Percentiles rank a stretch among this genome's conserved stretches.
phyloP scores from a whole-genome alignment of 306 rosid genomes.

The Prosopis cineraria region DNA sequence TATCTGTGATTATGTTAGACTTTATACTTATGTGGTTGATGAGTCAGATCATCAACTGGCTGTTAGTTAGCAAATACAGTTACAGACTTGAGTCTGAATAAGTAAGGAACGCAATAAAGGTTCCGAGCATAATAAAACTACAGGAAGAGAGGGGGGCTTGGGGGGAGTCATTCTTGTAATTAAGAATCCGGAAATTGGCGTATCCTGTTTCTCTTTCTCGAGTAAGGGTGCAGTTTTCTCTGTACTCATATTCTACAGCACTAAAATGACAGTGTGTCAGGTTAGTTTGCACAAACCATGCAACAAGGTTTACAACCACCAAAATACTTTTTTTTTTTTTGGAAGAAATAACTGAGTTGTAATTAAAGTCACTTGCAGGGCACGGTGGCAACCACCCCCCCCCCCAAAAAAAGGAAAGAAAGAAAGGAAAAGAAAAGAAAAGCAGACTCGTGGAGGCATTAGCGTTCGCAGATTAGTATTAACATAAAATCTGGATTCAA shows the following conservation, averaged over 20 bases:
- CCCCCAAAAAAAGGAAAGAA: too few species aligned
- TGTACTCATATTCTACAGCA: background rate
- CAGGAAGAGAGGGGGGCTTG: background rate
- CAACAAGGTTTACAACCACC: too few species aligned
- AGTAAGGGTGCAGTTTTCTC: background rate
- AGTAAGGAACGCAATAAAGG: background rate
- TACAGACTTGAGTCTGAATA: background rate
- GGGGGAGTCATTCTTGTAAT: background rate
- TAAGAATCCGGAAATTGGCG: background rate
- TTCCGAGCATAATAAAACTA: background rate
- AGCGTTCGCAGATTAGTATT: too few species aligned
- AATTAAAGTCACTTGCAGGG: too few species aligned
- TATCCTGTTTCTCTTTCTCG: background rate
- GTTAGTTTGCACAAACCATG: too few species aligned
- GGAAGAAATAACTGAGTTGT: too few species aligned
- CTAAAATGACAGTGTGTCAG: too few species aligned
- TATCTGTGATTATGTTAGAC: background rate
- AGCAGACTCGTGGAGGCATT: too few species aligned
- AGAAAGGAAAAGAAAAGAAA: too few species aligned
- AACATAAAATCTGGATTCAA: too few species aligned
- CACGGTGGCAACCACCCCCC: too few species aligned
- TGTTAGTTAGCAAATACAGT: background rate
- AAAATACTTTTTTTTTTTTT: too few species aligned
- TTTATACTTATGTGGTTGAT: background rate
- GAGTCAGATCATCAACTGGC: background rate